Evolutionary conservation across 352 stramenopile genomes (phyloP), one percentile per base, ranked within the genome.

Genomic region (Globisporangium camurandrum): DNA sequence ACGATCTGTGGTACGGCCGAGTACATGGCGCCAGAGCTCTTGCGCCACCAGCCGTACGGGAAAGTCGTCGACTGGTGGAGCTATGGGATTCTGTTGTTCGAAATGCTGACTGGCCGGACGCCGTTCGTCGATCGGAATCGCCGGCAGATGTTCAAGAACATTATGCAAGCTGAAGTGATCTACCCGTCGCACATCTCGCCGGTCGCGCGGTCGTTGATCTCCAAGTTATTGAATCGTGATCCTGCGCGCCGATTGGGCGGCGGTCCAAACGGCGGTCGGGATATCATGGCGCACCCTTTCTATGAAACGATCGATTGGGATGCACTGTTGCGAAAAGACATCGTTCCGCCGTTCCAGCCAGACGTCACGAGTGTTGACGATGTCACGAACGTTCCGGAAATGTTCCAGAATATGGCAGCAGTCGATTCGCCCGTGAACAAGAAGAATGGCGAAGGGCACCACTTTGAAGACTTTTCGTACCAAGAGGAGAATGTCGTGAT

Each of bases 161-260:
- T 94, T 51, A 93, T 93, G 81, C 75, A 89, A 50, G 80, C 77
- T 0, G 84, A 94, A 36, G 80, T 93, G 24, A 91, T 92, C 48
- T 94, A 94, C 34, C 84, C 84, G 4, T 84, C 84, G 39, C 84
- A 94, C 66, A 92, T 94, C 56, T 89, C 79, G 0, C 69, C 81
- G 1, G 57, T 70, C 2, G 81, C 79, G 2, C 70, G 79, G 9
- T 88, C 76, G 31, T 46, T 92, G 17, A 94, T 94, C 59, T 85
- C 78, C 6, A 91, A 89, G 62, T 59, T 99, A 45, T 64, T 99
- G 33, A 93, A 96, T 46, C 97, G 97, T 52, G 86, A 98, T 52
- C 90, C 95, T 24, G 71, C 77, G 27, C 84, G 84, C 49, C 81
- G 96, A 42, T 79, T 99, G 20, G 96, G 96, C n/a, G 75, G 78